Base-by-base conservation (phyloP, 441 rosid species). In the Lagerstroemia fauriei region DNA sequence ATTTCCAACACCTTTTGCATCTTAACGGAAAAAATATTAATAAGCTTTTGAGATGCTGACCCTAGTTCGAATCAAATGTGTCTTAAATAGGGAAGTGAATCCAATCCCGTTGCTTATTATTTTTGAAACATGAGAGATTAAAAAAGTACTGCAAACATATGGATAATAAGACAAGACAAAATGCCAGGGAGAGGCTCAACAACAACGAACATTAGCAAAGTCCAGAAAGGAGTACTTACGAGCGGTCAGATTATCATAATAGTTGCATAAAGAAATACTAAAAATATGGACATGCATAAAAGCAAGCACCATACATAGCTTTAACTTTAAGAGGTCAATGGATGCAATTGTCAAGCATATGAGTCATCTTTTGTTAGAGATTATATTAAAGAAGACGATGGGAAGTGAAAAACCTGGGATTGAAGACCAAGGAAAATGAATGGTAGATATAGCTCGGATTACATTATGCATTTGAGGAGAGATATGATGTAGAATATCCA, bases 391-490 rank as follows among this genome's bases (percentile, higher is more conserved):
- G 27, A 83, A 78, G 80, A 83, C 82, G 70, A 78, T 65, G 70
- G 73, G 34, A 86, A 77, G 44, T 83, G 46, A 53, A 85, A n/a
- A 79, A 51, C 4, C 71, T 81, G 83, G 65, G 84, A 83, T 77
- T 85, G 83, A 56, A 77, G 71, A 79, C 80, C 4, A 70, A 89
- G 81, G 80, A 85, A 76, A 73, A 80, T 80, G 41, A 80, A 51
- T 53, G 82, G 77, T n/a, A 82, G 85, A 41, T 82, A 78, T 63
- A 78, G 75, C 81, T 80, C 86, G 68, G 82, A 85, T 50, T 46
- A 81, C 76, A 85, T 51, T 81, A 86, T 84, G 86, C 82, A 79
- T 93, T 92, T 89, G 94, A 89, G 61, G 97, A 95, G 87, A 87
- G 99, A 87, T 93, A 94, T 84, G 87, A 38, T 38, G 44, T 38